Percentiles rank a stretch among this genome's conserved stretches.
Evolutionary conservation across 345 rosid genomes (phyloP).

Genomic region (Brassica incana): DNA sequence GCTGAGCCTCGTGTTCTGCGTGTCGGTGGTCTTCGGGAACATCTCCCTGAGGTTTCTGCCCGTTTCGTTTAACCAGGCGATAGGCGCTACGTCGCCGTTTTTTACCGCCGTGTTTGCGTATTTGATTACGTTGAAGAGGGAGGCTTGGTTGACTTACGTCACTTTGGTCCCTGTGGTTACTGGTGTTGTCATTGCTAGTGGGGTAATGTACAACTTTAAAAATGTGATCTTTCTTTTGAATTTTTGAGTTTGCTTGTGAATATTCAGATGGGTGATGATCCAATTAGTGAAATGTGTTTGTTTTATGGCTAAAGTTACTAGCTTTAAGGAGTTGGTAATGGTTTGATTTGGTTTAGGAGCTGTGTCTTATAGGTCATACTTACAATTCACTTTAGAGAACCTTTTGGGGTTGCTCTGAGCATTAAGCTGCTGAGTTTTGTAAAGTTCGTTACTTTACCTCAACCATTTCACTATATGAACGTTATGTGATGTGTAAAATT

Average conservation of each 20-base stretch:
- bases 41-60: conserved; percentile 63
- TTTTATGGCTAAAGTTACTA: background rate
- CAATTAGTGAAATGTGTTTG: conserved; percentile 13
- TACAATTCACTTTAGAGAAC: background rate
- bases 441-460: background rate
- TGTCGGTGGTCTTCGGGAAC: conserved; percentile 68
- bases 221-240: background rate
- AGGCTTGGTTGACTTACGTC: conserved; percentile 61
- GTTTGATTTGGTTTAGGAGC: background rate
- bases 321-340: conserved; percentile 6
- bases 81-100: conserved; percentile 77
- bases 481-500: background rate
- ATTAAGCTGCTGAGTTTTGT: background rate
- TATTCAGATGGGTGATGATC: conserved; percentile 3
- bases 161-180: conserved; percentile 68
- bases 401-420: conserved; percentile 15
- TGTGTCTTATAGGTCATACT: background rate
- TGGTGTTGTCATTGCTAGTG: conserved; percentile 74
- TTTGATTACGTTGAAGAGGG: conserved; percentile 53
- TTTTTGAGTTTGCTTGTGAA: background rate
- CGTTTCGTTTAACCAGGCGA: conserved; percentile 70
- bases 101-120: conserved; percentile 69
- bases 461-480: background rate
- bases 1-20: conserved; percentile 57
- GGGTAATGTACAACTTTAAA: conserved; percentile 38